Base-by-base conservation (phyloP, 176 grass and related monocot species). In the Alloteropsis semialata region DNA sequence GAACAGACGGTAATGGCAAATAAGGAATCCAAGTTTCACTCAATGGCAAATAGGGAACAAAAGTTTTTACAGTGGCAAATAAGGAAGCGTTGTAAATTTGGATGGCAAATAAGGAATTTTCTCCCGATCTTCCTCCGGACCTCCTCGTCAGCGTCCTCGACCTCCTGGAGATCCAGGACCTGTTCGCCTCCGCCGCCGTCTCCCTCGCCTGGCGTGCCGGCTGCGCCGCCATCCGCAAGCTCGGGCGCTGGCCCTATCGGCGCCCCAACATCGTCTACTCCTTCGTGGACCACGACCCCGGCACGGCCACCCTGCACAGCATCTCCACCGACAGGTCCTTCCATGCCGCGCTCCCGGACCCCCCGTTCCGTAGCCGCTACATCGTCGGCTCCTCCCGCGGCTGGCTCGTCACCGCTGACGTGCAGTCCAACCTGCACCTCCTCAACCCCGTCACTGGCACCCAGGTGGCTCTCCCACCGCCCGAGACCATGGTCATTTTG, bases 351-450 rank as follows among this genome's bases (percentile, higher is more conserved):
- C 56, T 59, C 10, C 56, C 56, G 11, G 56, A 59, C 24, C 56
- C 56, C 1, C 56, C 56, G 9, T 59, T 59, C 56, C 25, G 25
- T 4, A 33, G 28, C 15, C 60, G 60, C 13, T 15, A 63, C 29
- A 30, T 61, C 25, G 11, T 79, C 10, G 76, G 76, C 18, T 79
- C 76, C 6, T 30, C 60, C 12, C 22, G 37, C 18, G 44, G 61
- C 22, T 80, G 19, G 77, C 44, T 80, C 4, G 61, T 80, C 61
- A 75, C 67, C 6, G 34, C 39, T 21, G 81, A 83, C 19, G 19
- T 32, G 21, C 34, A 45, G 49, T 77, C 65, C 63, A 16, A 16
- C 0, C 53, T 65, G 13, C 43, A 65, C 44, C 74, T 84, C 71
- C 82, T 84, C 10, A 83, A 77, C 41, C 62, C 65, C 30, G 34